A percentile compares a stretch with the other conserved stretches of the same genome.
Evolutionary conservation across 768 basidiomycete species (phyloP).

Genomic region (Leccinum subgranulosum): DNA sequence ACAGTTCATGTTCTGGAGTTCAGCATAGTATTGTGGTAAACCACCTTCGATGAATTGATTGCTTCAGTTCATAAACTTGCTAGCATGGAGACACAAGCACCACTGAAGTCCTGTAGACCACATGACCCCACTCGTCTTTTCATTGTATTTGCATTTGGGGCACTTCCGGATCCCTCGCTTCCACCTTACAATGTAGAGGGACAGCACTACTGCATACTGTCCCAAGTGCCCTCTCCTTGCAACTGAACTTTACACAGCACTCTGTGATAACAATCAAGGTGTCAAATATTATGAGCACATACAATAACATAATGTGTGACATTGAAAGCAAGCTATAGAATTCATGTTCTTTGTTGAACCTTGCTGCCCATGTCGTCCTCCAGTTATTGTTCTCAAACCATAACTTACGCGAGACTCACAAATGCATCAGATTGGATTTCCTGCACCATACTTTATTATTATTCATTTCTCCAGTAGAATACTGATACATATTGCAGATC

Average conservation of each 20-base stretch:
- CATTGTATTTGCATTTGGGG: slow-evolving; percentile 46
- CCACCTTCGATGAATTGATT: slow-evolving; percentile 44
- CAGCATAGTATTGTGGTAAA: slow-evolving; percentile 44
- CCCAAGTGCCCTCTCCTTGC: slow-evolving; percentile 45
- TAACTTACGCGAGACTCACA: background rate
- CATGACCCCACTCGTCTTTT: slow-evolving; percentile 50
- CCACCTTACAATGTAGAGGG: slow-evolving; percentile 48
- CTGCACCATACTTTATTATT: slow-evolving; percentile 6
- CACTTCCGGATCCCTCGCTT: slow-evolving; percentile 44
- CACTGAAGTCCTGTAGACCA: slow-evolving; percentile 36
- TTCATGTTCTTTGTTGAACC: slow-evolving; percentile 44
- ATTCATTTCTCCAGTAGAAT: background rate
- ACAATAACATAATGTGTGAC: slow-evolving; percentile 52
- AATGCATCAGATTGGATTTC: slow-evolving; percentile 10
- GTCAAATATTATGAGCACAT: slow-evolving; percentile 51
- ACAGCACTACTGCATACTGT: slow-evolving; percentile 48
- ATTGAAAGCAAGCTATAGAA: slow-evolving; percentile 49
- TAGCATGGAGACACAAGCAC: too few relatives aligned
- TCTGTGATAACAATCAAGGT: slow-evolving; percentile 49
- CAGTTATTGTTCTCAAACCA: slow-evolving; percentile 33
- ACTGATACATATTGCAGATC: slow-evolving; percentile 31
- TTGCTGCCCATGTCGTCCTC: slow-evolving; percentile 47
- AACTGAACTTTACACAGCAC: slow-evolving; percentile 40
- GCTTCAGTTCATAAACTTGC: slow-evolving; percentile 37
- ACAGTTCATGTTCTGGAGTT: slow-evolving; percentile 50